Base-by-base conservation (phyloP, 306 rosid species). In the Quercus wislizeni region DNA sequence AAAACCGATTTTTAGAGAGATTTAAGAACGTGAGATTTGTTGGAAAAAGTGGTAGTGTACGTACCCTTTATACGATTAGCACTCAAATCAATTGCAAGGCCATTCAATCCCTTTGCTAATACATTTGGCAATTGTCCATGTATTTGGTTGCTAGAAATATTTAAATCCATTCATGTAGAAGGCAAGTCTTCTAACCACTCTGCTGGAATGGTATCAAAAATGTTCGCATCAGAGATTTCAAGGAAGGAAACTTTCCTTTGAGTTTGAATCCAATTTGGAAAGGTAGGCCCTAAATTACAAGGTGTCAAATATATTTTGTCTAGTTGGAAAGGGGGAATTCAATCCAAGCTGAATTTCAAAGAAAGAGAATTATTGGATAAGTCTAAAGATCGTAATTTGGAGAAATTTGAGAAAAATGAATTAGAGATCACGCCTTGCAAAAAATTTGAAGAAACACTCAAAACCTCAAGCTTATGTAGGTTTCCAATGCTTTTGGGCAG, bases 71-170 rank as follows among this genome's bases (percentile, higher is more conserved):
- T 76, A 25, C 35, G 70, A 57, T 82, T 87, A 23, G 69, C 38
- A 57, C 71, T 69, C 76, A 84, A 74, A 77, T 79, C 46, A 65
- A 82, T 79, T 71, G 74, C 2, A 2, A 21, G 71, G 52, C 1
- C 71, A 1, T 35, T 74, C 52, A 25, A 54, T 8, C 17, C 77
- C 69, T 2, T 68, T 13, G 1, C 1, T 10, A 1, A 74, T 19
- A 11, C 49, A 46, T 83, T 31, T 2, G 78, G 78, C 46, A 83
- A 69, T 17, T 21, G 19, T 3, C 86, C 89, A 41, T n/a, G 27
- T 31, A 82, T 51, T 18, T 55, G 62, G 35, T 86, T 86, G 3
- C 4, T n/a, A 4, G 87, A 80, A 75, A 86, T 81, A 63, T 80
- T 73, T 59, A 86, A 21, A 13, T 18, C 28, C 4, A 10, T 46